Evolutionary conservation across 257 asterid species (phyloP).

Genomic region (Datura wrightii): DNA sequence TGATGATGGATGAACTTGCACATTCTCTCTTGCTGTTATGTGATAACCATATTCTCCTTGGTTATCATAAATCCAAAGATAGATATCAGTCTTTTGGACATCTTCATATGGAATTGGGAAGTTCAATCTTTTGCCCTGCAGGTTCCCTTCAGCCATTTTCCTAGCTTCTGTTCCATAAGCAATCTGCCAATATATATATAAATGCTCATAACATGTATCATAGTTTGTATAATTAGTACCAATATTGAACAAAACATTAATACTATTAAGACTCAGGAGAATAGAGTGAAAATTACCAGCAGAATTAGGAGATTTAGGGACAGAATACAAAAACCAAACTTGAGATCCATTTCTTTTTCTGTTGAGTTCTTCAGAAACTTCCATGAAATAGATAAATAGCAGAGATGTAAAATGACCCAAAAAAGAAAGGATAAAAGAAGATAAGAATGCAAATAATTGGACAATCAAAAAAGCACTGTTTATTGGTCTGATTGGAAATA

Average conservation of each 20-base stretch:
- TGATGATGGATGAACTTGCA: background rate
- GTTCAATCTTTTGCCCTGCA: conserved; percentile 23
- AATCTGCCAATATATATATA: conserved; percentile 42
- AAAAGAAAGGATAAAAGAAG: background rate
- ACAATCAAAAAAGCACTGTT: background rate
- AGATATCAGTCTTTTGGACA: background rate
- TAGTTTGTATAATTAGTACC: background rate
- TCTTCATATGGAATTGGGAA: background rate
- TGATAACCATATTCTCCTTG: background rate
- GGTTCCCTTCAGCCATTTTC: conserved; percentile 31
- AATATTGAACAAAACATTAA: background rate
- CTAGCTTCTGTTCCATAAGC: conserved; percentile 38
- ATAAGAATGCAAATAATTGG: background rate
- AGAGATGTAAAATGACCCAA: background rate
- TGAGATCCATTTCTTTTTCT: conserved; percentile 41
- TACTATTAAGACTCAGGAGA: background rate
- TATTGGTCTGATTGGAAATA: conserved; percentile 35
- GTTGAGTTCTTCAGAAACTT: background rate
- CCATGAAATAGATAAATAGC: background rate
- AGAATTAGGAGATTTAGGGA: conserved; percentile 48
- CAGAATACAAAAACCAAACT: conserved; percentile 40
- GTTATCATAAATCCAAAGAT: background rate
- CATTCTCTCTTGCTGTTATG: too few species aligned
- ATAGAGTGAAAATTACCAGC: conserved; percentile 42
- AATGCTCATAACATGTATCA: background rate